Conservation (phyloP, 176 grass and related monocot genomes). For the Raddia distichophylla region DNA sequence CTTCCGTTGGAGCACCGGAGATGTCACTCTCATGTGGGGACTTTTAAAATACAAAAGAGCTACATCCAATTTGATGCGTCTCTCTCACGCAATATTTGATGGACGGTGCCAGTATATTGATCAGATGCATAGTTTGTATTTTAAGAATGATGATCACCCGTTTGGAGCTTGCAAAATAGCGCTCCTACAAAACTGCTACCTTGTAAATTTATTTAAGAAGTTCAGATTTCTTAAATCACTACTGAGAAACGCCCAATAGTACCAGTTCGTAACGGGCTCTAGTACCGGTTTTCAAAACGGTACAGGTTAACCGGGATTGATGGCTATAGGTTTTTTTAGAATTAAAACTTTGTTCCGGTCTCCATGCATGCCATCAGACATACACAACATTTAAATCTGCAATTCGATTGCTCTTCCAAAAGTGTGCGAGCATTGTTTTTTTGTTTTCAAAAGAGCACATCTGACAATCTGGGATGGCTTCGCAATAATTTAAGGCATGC, state of each 20-base stretch:
- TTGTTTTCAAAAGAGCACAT: neutral
- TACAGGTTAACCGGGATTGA: too few relatives aligned
- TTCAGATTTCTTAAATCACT: neutral
- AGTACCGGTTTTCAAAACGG: too few relatives aligned
- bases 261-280: too few relatives aligned
- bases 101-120: neutral
- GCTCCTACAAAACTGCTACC: neutral
- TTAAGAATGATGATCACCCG: neutral
- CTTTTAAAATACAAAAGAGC: neutral
- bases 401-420: too few relatives aligned
- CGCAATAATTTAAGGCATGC: neutral
- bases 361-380: too few relatives aligned
- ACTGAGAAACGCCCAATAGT: too few relatives aligned
- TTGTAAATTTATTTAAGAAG: neutral
- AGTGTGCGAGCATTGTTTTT: too few relatives aligned
- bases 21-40: conserved; percentile 3
- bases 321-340: too few relatives aligned
- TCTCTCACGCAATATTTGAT: neutral
- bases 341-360: too few relatives aligned
- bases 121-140: neutral
- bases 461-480: neutral
- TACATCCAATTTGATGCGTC: neutral
- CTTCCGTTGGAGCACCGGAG: conserved; percentile 8
- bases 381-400: too few relatives aligned
- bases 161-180: neutral